Base-by-base conservation (phyloP, 768 basidiomycete genomes). In the Lanmaoa rubissima region DNA sequence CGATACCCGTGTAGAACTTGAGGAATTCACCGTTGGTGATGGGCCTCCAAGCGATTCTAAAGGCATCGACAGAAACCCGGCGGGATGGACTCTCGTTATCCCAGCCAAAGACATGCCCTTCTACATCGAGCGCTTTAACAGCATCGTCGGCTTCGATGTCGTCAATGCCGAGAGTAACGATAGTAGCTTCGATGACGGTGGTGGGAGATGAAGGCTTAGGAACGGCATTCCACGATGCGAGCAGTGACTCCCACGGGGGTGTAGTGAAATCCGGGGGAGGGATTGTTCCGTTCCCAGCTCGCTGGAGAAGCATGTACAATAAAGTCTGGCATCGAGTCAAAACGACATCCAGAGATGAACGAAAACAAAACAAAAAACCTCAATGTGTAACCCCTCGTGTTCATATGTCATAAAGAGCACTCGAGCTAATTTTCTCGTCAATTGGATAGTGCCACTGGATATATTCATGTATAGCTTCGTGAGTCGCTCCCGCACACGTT, bases 251-350 rank as follows among this genome's bases (percentile, higher is more conserved):
- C 86, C 92, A 98, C 8, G 83, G 77, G 0, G 97, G 97, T 0
- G 76, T 65, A 3, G 82, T 72, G 67, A 94, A 93, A 3, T 84
- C 88, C 0, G 79, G 76, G 0, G 97, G 95, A 5, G 92, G 83
- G 40, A 90, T 77, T 3, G 92, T 92, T 4, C 90, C 88, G 0
- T 76, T 82, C 39, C 88, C 90, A 17, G 88, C 83, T 45, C 85
- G 82, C 69, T 94, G 96, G 5, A 95, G 68, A 12, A 96, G 83
- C 93, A 98, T 98, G 72, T 98, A 98, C 4, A 98, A 77, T 26
- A 98, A 77, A 0, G 97, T 99, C 80, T 84, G 40, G 42, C 26
- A 28, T 53, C 4, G 38, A 9, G 42, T 64, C 38, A 62, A 42
- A 43, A 57, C 24, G 24, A 55, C 5, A 42, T 36, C 48, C 24